Evolutionary conservation across 2,329 filamentous ascomycete species (phyloP).

Genomic region (Paramyrothecium sp.): DNA sequence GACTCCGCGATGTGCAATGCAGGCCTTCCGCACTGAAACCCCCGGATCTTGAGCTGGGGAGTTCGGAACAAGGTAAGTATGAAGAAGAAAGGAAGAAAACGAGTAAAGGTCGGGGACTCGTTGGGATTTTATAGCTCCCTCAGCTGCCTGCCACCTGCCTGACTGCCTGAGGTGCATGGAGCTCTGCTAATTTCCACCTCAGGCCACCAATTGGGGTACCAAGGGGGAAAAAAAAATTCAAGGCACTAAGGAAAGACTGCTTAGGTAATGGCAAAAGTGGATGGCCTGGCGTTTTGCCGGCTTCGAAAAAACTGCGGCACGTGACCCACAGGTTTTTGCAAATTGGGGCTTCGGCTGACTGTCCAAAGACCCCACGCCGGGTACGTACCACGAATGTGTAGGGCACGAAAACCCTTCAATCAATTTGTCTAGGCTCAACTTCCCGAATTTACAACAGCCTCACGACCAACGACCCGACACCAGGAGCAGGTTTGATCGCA

Average conservation of each 20-base stretch:
- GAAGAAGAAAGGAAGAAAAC: slow-evolving; percentile 38
- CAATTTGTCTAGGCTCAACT: slow-evolving; percentile 38
- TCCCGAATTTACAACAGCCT: slow-evolving; percentile 35
- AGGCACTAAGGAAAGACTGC: slow-evolving; percentile 6
- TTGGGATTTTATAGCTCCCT: slow-evolving; percentile 30
- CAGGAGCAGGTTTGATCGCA: slow-evolving; percentile 48
- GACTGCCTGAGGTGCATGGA: slow-evolving; percentile 6
- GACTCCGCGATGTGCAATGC: slow-evolving; percentile 57
- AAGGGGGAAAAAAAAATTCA: not conserved
- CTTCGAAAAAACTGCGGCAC: slow-evolving; percentile 6
- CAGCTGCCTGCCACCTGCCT: slow-evolving; percentile 19
- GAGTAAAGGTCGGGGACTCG: slow-evolving; percentile 8
- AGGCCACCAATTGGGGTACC: slow-evolving; percentile 10
- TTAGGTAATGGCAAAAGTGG: not conserved
- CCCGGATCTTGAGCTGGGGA: slow-evolving; percentile 44
- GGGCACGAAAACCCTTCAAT: slow-evolving; percentile 41
- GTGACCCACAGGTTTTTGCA: slow-evolving; percentile 19
- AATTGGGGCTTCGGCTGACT: slow-evolving; percentile 2
- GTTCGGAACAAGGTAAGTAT: slow-evolving; percentile 54
- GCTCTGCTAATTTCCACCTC: not conserved
- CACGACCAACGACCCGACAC: slow-evolving; percentile 37
- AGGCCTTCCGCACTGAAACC: slow-evolving; percentile 44
- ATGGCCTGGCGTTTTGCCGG: no score
- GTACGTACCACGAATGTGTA: slow-evolving; percentile 33
- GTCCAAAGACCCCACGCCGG: slow-evolving; percentile 23